Base-by-base conservation (phyloP, 495 filamentous ascomycete species). In the Neurospora sp. region DNA sequence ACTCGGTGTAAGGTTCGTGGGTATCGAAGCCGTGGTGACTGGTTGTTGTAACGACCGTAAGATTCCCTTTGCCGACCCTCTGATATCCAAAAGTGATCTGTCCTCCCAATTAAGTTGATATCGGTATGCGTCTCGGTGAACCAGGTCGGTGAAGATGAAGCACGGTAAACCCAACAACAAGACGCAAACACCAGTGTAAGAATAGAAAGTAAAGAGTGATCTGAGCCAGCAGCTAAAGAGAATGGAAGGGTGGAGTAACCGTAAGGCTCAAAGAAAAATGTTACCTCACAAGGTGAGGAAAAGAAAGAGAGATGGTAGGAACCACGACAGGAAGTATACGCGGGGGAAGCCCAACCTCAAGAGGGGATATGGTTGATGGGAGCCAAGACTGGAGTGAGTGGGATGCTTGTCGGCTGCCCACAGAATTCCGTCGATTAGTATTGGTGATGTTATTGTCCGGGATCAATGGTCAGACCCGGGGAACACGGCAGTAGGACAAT, bases 151-250 rank as follows among this genome's bases (percentile, higher is more conserved):
- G 14, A 5, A 27, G 22, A 61, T 61, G 14, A 35, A 61, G 53
- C 5, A 61, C 53, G 22, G 27, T 61, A 40, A 61, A 46, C 69
- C 59, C 8, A 39, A 71, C 68, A 70, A 69, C 2, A 31, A 73
- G 70, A 73, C 73, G 14, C 69, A 44, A 73, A 44, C 72, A 40
- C 59, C 42, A 73, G 48, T 70, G 77, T 69, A 80, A 74, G 74
- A 82, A 75, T 74, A 80, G 69, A 77, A 77, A 76, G 68, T 69
- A 85, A 86, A 82, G 82, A 86, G 81, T 77, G 83, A 82, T 86
- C 86, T 88, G 86, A 88, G 81, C 86, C 86, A 88, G 86, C 86
- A 88, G 86, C 79, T 82, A 77, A 81, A 81, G 78, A 37, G 73
- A 80, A 76, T 74, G 76, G 68, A 80, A 85, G 80, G 81, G 53